These are phyloP conservation scores for Cochlearia excelsa DNA, from an alignment of 345 rosid genomes.

Conservation along the genomic window DNA sequence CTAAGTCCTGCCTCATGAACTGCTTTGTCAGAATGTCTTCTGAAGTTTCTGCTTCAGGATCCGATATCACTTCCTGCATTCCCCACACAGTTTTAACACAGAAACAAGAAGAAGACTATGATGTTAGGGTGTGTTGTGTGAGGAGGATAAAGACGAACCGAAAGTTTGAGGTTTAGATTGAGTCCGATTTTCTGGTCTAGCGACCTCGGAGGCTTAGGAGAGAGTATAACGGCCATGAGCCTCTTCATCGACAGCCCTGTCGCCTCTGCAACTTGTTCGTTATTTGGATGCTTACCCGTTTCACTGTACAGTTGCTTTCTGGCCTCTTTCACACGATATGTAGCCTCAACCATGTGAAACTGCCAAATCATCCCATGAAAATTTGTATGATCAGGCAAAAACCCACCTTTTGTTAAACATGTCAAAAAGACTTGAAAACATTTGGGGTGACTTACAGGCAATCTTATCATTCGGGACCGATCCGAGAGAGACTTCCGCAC, in stretches of 20 bases:
- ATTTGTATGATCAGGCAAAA: not conserved
- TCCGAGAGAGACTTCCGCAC: conserved; percentile 82
- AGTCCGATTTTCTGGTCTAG: conserved; percentile 87
- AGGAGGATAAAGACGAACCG: conserved; percentile 40
- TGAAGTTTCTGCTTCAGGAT: conserved; percentile 72
- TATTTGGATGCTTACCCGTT: conserved; percentile 65
- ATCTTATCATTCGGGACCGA: conserved; percentile 76
- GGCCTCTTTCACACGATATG: conserved; percentile 86
- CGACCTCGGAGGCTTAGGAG: conserved; percentile 82
- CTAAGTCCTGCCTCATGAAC: conserved; percentile 80
- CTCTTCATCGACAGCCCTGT: conserved; percentile 89
- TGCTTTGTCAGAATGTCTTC: conserved; percentile 68
- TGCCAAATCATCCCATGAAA: conserved; percentile 34
- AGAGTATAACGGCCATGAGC: conserved; percentile 63
- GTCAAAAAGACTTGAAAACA: too few species aligned
- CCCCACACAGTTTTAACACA: not conserved
- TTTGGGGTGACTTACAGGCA: conserved; percentile 59
- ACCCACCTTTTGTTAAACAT: too few species aligned
- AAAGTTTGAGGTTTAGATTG: conserved; percentile 74
- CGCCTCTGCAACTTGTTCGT: conserved; percentile 84
- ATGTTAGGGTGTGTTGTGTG: not conserved
- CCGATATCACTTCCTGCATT: conserved; percentile 75
- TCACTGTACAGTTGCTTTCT: conserved; percentile 65
- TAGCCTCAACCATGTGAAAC: conserved; percentile 96
- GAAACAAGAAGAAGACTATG: not conserved